phyloP scores from a whole-genome alignment of 164 flowering plant species.

The Vitis cinerea region DNA sequence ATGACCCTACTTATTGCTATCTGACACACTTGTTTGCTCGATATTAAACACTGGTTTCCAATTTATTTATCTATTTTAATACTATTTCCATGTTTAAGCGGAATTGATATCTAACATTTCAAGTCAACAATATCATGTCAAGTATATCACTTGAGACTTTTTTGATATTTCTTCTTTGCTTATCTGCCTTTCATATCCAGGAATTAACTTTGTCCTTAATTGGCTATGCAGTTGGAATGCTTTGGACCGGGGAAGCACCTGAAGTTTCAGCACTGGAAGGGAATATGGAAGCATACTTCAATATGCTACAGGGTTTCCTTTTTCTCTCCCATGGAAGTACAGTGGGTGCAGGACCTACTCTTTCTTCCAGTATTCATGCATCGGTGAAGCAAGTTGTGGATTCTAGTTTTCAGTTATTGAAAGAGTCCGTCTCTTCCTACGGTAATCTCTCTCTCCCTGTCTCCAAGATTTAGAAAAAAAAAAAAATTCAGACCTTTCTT shows the following conservation, averaged over 20 bases:
- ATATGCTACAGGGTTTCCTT: slow-evolving; percentile 77
- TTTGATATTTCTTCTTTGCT: neutral
- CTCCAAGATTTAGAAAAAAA: neutral
- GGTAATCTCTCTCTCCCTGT: slow-evolving; percentile 32
- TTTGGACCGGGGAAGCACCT: slow-evolving; percentile 66
- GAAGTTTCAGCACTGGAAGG: slow-evolving; percentile 56
- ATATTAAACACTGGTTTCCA: no score
- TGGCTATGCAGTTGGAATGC: slow-evolving; percentile 76
- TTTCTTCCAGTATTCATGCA: slow-evolving; percentile 54
- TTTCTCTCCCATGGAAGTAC: slow-evolving; percentile 69
- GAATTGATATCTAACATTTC: no score
- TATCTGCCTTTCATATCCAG: neutral
- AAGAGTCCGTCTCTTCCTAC: slow-evolving; percentile 48
- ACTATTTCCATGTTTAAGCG: no score
- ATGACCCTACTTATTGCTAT: no score
- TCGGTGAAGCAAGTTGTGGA: slow-evolving; percentile 72
- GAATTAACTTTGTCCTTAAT: slow-evolving; percentile 2
- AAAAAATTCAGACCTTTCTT: no score
- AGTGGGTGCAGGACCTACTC: slow-evolving; percentile 90
- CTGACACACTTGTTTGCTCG: no score
- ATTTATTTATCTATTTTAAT: no score
- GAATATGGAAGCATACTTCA: slow-evolving; percentile 72
- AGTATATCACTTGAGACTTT: no score
- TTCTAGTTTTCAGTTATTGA: slow-evolving; percentile 57
- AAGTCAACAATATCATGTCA: no score